Conservation (phyloP, 805 yeast species). For the Suhomyces prunicola region DNA sequence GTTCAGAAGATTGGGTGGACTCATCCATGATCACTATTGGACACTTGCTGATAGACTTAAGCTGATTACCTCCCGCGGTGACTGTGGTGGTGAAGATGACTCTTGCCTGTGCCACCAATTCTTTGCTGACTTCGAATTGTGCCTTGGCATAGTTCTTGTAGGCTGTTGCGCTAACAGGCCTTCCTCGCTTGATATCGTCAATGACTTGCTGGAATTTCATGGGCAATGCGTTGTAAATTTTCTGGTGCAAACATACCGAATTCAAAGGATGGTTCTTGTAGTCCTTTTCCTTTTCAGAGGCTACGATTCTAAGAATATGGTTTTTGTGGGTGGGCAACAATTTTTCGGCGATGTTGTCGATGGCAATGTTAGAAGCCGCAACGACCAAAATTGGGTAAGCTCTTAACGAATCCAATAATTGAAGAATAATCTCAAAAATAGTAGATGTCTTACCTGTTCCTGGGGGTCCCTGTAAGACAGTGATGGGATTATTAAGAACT, state of each 20-base stretch:
- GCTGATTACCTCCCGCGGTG: slow-evolving; percentile 64
- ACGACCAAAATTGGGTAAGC: slow-evolving; percentile 66
- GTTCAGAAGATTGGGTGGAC: slow-evolving; percentile 74
- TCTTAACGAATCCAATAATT: slow-evolving; percentile 51
- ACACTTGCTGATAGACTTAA: slow-evolving; percentile 50
- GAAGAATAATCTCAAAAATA: slow-evolving; percentile 45
- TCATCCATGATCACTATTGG: slow-evolving; percentile 79
- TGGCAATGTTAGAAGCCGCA: slow-evolving; percentile 74
- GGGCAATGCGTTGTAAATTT: slow-evolving; percentile 50
- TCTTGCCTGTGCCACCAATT: slow-evolving; percentile 58
- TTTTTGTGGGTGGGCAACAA: slow-evolving; percentile 48
- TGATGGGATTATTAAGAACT: slow-evolving; percentile 48
- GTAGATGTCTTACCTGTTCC: slow-evolving; percentile 45
- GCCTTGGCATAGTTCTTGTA: slow-evolving; percentile 49
- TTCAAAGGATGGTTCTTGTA: slow-evolving; percentile 58
- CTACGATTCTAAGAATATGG: slow-evolving; percentile 55
- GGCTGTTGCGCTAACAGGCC: slow-evolving; percentile 29
- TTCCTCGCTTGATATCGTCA: slow-evolving; percentile 37
- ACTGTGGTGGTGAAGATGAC: slow-evolving; percentile 73
- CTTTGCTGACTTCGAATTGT: slow-evolving; percentile 44
- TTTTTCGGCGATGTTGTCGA: slow-evolving; percentile 73
- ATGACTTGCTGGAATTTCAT: slow-evolving; percentile 40
- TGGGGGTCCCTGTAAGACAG: slow-evolving; percentile 46
- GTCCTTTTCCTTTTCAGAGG: slow-evolving; percentile 59
- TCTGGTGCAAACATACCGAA: slow-evolving; percentile 62